These are phyloP conservation scores for Beauveria sp. DNA, from an alignment of 2,329 filamentous ascomycete species.

Conservation along the genomic window DNA sequence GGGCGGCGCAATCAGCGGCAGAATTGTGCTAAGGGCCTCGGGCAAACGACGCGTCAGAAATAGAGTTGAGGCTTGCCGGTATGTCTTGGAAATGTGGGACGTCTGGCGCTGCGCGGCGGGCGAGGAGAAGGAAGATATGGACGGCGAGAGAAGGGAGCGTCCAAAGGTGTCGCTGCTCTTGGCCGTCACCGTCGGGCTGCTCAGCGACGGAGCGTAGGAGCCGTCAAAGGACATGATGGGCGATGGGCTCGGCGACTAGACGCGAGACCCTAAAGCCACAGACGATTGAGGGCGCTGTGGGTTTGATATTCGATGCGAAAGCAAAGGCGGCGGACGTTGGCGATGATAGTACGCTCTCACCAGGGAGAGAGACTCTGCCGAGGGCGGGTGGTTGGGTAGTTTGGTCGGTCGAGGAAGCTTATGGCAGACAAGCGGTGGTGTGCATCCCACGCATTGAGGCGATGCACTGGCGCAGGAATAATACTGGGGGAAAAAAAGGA, in stretches of 20 bases:
- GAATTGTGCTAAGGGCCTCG: slow-evolving; percentile 78
- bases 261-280: neutral
- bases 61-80: slow-evolving; percentile 87
- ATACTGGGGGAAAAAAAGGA: neutral
- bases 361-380: neutral
- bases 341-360: neutral
- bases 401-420: neutral
- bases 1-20: slow-evolving; percentile 67
- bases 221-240: slow-evolving; percentile 35
- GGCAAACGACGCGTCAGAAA: slow-evolving; percentile 90
- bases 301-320: neutral
- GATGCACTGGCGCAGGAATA: neutral
- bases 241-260: neutral
- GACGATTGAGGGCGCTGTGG: neutral
- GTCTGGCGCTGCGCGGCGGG: slow-evolving; percentile 54
- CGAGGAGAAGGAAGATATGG: slow-evolving; percentile 61
- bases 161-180: slow-evolving; percentile 34
- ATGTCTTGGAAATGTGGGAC: slow-evolving; percentile 79
- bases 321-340: neutral
- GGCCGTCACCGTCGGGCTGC: slow-evolving; percentile 35
- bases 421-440: neutral
- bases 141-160: slow-evolving; percentile 51
- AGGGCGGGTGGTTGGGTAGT: slow-evolving; percentile 1
- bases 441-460: slow-evolving; percentile 2
- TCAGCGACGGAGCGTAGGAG: slow-evolving; percentile 28